phyloP scores from a whole-genome alignment of 2,329 filamentous ascomycete species.

The Verticillium albo-atrum region DNA sequence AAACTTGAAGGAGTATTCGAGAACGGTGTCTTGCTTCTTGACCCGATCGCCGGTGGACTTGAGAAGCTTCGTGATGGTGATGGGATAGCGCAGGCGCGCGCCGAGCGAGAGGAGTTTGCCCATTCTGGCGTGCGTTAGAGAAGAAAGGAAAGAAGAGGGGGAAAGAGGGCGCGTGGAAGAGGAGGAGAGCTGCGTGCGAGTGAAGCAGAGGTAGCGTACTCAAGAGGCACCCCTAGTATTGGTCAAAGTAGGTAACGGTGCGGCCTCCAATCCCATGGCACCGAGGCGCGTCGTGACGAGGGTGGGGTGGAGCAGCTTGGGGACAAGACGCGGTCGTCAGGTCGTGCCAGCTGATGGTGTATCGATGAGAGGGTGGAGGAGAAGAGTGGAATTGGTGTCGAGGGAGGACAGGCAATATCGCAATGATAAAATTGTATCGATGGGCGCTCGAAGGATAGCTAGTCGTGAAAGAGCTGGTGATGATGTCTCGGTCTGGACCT shows the following conservation, averaged over 20 bases:
- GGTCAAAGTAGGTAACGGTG: conserved; percentile 6
- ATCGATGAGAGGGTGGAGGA: neutral
- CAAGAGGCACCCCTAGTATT: conserved; percentile 8
- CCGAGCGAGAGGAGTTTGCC: conserved; percentile 48
- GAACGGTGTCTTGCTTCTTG: conserved; percentile 69
- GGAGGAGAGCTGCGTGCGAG: neutral
- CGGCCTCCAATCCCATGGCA: conserved; percentile 13
- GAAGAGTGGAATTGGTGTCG: neutral
- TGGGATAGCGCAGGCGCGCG: conserved; percentile 78
- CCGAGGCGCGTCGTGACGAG: conserved; percentile 3
- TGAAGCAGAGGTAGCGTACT: conserved; percentile 5
- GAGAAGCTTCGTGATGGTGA: conserved; percentile 83
- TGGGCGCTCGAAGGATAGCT: neutral
- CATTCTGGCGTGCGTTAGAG: conserved; percentile 21
- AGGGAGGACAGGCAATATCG: neutral
- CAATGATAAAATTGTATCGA: neutral
- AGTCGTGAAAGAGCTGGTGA: neutral
- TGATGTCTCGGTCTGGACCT: neutral
- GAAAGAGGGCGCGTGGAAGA: conserved; percentile 4
- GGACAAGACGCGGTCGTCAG: conserved; percentile 1
- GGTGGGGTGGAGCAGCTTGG: neutral
- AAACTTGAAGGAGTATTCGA: conserved; percentile 85
- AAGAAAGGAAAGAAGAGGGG: too few species aligned
- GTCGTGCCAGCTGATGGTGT: neutral
- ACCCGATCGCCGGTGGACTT: conserved; percentile 72